A percentile compares a stretch with the other conserved stretches of the same genome.
These are phyloP conservation scores for Neurospora sp. DNA, from an alignment of 495 filamentous ascomycete species.

Conservation along the genomic window DNA sequence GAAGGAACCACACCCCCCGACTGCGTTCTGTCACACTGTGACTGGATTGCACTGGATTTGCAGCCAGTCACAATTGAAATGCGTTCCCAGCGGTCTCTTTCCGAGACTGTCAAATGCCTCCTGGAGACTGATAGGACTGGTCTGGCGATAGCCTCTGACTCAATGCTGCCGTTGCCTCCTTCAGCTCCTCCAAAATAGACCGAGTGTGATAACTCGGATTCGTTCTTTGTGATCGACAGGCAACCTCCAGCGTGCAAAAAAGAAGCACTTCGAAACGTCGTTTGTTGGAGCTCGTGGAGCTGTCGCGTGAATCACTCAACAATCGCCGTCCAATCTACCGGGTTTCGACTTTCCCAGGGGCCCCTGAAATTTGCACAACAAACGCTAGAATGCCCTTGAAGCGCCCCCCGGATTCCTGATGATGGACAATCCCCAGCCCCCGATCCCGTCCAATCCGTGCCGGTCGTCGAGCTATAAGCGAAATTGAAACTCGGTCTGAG, in stretches of 20 bases:
- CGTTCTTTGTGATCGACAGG: not conserved
- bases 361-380: conserved; percentile 13
- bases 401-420: conserved; percentile 14
- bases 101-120: not conserved
- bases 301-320: conserved; percentile 15
- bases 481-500: conserved; percentile 15
- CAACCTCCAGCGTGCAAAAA: not conserved
- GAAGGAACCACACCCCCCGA: conserved; percentile 7
- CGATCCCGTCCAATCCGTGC: conserved; percentile 11
- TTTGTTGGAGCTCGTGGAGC: not conserved
- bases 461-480: conserved; percentile 16
- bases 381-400: conserved; percentile 5
- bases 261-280: not conserved
- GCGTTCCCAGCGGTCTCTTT: not conserved
- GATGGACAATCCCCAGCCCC: conserved; percentile 3
- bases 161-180: not conserved
- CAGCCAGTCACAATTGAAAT: not conserved
- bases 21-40: conserved; percentile 1
- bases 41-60: not conserved
- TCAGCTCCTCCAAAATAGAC: not conserved
- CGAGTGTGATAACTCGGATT: not conserved
- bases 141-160: not conserved
- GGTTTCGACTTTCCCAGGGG: conserved; percentile 3
- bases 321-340: conserved; percentile 6
- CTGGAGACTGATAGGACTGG: not conserved